A percentile compares a stretch with the other conserved stretches of the same genome.
These are phyloP conservation scores for Tolypocladium endophyticum DNA, from an alignment of 2,329 filamentous ascomycete species.

Conservation along the genomic window DNA sequence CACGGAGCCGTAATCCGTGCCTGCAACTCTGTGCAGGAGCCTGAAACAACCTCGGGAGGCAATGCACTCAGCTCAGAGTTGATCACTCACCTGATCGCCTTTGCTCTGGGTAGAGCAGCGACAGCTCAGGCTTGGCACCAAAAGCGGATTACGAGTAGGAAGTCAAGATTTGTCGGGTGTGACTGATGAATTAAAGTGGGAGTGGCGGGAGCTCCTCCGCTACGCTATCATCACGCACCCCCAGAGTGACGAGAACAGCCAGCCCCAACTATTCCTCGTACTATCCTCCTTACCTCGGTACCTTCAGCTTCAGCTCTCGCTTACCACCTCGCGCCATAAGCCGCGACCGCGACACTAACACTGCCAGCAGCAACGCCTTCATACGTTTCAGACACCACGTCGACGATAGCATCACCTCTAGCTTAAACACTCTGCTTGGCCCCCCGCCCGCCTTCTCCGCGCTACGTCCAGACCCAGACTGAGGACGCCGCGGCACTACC, in stretches of 20 bases:
- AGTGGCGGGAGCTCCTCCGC: not conserved
- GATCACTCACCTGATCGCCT: no score
- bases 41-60: no score
- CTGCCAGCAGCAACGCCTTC: conserved; percentile 6
- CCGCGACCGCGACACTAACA: conserved; percentile 9
- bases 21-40: no score
- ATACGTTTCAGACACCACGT: conserved; percentile 17
- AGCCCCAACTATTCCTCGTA: not conserved
- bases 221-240: not conserved
- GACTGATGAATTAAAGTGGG: not conserved
- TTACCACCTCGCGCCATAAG: conserved; percentile 5
- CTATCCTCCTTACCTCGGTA: no score
- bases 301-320: not conserved
- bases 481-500: not conserved
- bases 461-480: not conserved
- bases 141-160: no score
- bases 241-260: not conserved
- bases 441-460: not conserved
- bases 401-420: conserved; percentile 23
- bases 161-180: no score
- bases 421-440: conserved; percentile 9
- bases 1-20: conserved; percentile 66
- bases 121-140: no score
- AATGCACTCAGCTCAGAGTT: no score
- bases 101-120: no score